Conservation (phyloP, 768 basidiomycete species). For the Phaffia tasmanica region DNA sequence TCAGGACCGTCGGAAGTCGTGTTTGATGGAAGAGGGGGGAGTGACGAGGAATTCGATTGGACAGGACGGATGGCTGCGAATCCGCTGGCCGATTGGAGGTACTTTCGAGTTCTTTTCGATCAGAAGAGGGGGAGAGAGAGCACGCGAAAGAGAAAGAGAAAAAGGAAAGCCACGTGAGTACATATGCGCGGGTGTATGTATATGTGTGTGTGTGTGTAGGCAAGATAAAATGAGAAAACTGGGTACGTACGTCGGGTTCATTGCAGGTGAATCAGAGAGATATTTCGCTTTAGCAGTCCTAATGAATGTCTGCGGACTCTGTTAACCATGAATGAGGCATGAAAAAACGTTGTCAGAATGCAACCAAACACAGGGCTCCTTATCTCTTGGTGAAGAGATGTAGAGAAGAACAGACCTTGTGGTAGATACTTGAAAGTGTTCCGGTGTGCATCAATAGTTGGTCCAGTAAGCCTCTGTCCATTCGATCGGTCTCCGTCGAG, state of each 20-base stretch:
- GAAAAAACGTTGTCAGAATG: too few relatives aligned
- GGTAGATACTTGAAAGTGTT: constrained; percentile 71
- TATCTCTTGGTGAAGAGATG: not conserved
- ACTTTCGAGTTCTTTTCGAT: constrained; percentile 41
- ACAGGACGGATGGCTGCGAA: constrained; percentile 11
- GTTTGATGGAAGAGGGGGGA: constrained; percentile 29
- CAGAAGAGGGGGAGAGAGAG: constrained; percentile 32
- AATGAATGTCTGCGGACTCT: constrained; percentile 64
- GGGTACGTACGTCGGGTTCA: constrained; percentile 52
- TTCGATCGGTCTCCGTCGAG: constrained; percentile 93
- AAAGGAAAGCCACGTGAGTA: constrained; percentile 40
- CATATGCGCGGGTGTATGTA: constrained; percentile 47
- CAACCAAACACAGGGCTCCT: too few relatives aligned
- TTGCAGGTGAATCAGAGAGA: constrained; percentile 73
- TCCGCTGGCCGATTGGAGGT: constrained; percentile 17
- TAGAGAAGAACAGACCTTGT: constrained; percentile 57
- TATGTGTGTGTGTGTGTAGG: constrained; percentile 21
- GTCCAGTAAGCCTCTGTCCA: constrained; percentile 93
- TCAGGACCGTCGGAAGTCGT: constrained; percentile 7
- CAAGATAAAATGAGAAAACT: not conserved
- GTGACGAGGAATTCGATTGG: constrained; percentile 38
- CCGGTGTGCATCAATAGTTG: constrained; percentile 78
- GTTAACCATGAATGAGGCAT: not conserved
- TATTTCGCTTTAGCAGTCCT: constrained; percentile 75
- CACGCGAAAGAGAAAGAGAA: not conserved